These are phyloP conservation scores for Drechslera avenae DNA, from an alignment of 2,329 filamentous ascomycete genomes.

Conservation along the genomic window DNA sequence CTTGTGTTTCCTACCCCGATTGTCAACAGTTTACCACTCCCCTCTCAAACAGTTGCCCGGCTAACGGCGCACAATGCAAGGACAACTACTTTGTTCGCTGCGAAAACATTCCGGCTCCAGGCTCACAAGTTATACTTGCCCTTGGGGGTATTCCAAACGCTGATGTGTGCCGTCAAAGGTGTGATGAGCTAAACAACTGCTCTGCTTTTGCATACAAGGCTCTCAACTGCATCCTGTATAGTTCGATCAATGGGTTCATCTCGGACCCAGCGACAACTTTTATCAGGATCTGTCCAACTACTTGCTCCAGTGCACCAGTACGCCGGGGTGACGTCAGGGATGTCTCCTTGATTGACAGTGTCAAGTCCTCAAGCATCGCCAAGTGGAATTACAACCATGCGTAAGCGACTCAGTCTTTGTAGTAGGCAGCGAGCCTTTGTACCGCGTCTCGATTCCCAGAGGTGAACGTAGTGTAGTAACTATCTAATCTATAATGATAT, in stretches of 20 bases:
- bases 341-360: not conserved
- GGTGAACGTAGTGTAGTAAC: too few relatives aligned
- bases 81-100: slow-evolving; percentile 7
- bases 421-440: too few relatives aligned
- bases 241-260: not conserved
- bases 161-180: not conserved
- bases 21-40: not conserved
- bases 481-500: too few relatives aligned
- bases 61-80: not conserved
- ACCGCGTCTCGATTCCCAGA: too few relatives aligned
- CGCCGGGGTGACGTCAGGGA: not conserved
- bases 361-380: not conserved
- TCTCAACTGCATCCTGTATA: not conserved
- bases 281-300: not conserved
- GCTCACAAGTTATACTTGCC: not conserved
- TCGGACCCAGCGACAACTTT: not conserved
- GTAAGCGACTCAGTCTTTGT: too few relatives aligned
- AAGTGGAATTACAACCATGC: not conserved
- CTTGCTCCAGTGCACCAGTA: not conserved
- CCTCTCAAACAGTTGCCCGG: not conserved
- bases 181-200: not conserved
- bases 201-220: not conserved
- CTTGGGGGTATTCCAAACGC: not conserved
- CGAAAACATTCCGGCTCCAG: not conserved
- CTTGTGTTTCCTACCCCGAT: not conserved